Conservation (phyloP, 2,329 filamentous ascomycete genomes). For the Colletotrichum sp. region DNA sequence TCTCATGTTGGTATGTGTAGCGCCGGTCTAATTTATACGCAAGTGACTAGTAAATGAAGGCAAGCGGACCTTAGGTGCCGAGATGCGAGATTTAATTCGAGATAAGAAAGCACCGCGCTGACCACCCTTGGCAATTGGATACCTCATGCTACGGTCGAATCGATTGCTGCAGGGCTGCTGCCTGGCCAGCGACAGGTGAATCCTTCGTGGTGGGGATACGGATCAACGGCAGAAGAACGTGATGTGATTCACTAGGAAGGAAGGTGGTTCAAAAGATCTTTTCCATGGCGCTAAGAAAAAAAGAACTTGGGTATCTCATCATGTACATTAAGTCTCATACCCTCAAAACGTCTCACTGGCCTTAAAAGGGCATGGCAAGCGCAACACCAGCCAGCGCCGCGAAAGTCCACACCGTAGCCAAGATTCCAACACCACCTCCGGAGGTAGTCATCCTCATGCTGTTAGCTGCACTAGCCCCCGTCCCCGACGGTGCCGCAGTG, state of each 20-base stretch:
- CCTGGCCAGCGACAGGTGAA: background rate
- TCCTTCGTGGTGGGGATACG: background rate
- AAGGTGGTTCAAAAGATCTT: background rate
- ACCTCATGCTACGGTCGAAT: fast-evolving
- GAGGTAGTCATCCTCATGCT: background rate
- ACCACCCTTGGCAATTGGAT: background rate
- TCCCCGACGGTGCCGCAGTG: background rate
- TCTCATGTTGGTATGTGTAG: background rate
- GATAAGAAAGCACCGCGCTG: background rate
- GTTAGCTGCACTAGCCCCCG: background rate
- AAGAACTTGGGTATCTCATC: background rate
- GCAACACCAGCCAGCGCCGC: background rate
- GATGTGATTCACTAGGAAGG: no score
- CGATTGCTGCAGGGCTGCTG: fast-evolving
- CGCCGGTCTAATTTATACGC: background rate
- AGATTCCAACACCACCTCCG: background rate
- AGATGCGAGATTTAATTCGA: background rate
- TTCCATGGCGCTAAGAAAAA: background rate
- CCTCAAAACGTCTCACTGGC: background rate
- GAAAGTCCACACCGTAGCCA: background rate
- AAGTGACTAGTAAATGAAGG: background rate
- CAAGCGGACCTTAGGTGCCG: background rate
- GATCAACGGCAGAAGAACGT: background rate
- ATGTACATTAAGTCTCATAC: background rate
- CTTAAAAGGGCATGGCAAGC: background rate